Percentiles rank a stretch among this genome's conserved stretches.
Conservation (phyloP, 2,329 filamentous ascomycete genomes). For the Ceratocystis smalleyi region DNA sequence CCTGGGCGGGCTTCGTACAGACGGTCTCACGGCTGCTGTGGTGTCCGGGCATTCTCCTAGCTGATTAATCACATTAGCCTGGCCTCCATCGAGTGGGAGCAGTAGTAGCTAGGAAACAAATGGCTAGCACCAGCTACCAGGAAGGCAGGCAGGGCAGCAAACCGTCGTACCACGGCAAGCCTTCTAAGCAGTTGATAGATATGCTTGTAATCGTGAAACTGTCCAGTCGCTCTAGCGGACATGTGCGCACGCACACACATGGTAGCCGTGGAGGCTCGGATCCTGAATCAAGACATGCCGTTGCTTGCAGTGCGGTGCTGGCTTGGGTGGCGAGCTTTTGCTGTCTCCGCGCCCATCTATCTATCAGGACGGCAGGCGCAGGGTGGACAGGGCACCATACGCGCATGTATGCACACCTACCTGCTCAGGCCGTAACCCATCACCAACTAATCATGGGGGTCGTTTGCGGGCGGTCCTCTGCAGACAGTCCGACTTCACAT, state of each 20-base stretch:
- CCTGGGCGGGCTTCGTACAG: no score
- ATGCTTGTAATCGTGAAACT: neutral
- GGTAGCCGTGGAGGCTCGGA: neutral
- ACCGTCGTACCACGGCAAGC: neutral
- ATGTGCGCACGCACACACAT: neutral
- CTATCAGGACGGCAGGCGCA: no score
- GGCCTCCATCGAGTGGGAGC: no score
- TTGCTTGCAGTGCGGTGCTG: neutral
- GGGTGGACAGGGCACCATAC: neutral
- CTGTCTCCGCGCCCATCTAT: neutral
- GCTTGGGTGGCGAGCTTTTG: neutral
- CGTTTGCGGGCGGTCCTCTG: neutral
- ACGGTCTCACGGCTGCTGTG: no score
- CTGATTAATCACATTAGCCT: no score
- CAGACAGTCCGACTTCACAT: neutral
- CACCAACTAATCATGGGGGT: neutral
- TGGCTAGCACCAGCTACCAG: no score
- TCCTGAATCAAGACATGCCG: neutral
- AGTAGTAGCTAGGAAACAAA: no score
- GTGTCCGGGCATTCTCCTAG: no score
- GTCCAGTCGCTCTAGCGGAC: neutral
- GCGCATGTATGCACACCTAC: neutral
- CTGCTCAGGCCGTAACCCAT: neutral
- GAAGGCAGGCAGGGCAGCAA: neutral
- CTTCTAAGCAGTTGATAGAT: neutral